phyloP scores from a whole-genome alignment of 2,329 filamentous ascomycete genomes.

The Colletotrichum kahawae region DNA sequence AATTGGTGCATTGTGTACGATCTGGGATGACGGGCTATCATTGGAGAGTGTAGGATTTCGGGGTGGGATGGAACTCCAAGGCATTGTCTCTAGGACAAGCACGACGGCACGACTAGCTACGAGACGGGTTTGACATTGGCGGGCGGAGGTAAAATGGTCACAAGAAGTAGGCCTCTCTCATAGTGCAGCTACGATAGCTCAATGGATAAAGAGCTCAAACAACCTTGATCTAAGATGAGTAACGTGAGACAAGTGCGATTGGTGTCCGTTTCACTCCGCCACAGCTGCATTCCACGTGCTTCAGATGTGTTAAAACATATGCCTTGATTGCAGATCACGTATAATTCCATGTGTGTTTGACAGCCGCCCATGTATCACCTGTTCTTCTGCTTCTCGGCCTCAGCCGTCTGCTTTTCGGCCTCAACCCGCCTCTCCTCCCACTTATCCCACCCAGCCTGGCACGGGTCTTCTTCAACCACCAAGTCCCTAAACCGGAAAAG shows the following conservation, averaged over 20 bases:
- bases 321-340: neutral
- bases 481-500: slow-evolving; percentile 81
- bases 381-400: neutral
- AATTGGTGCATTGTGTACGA: neutral
- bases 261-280: neutral
- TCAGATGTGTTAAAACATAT: neutral
- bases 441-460: slow-evolving; percentile 91
- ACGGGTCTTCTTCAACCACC: slow-evolving; percentile 84
- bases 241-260: neutral
- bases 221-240: neutral
- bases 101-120: slow-evolving; percentile 3
- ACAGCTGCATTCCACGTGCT: neutral
- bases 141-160: neutral
- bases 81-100: neutral
- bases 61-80: neutral
- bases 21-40: neutral
- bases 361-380: neutral
- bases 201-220: slow-evolving; percentile 8
- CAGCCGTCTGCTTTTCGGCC: slow-evolving; percentile 35
- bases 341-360: neutral
- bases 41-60: neutral
- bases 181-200: neutral
- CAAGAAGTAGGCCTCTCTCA: neutral
- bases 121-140: neutral
- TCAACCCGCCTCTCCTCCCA: slow-evolving; percentile 69